Conservation (phyloP, 202 grass and related monocot species). For the Carex sylvatica region DNA sequence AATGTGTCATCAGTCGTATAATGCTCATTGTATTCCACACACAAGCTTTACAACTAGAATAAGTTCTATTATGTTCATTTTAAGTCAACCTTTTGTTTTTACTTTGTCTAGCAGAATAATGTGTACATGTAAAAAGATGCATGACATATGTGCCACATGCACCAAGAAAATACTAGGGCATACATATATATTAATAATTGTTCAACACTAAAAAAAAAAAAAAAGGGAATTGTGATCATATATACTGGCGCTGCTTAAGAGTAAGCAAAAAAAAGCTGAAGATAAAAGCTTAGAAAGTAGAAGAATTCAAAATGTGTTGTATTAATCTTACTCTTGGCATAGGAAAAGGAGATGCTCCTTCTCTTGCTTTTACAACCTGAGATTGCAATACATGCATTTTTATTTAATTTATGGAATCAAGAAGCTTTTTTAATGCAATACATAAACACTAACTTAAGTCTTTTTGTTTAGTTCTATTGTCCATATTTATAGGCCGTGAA, state of each 20-base stretch:
- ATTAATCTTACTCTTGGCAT: conserved; percentile 21
- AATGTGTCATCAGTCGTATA: not conserved
- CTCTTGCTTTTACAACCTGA: not conserved
- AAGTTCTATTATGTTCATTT: not conserved
- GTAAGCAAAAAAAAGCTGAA: not conserved
- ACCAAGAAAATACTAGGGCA: not conserved
- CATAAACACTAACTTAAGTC: not conserved
- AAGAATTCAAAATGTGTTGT: not conserved
- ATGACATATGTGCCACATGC: not conserved
- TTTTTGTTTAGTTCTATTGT: not conserved
- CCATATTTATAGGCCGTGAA: conserved; percentile 8
- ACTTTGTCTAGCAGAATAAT: not conserved
- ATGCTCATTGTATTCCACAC: not conserved
- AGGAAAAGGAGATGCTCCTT: not conserved
- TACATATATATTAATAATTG: not conserved
- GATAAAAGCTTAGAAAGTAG: not conserved
- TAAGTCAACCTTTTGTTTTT: not conserved
- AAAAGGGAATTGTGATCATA: not conserved
- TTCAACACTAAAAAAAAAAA: not conserved
- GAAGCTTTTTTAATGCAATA: not conserved
- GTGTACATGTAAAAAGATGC: not conserved
- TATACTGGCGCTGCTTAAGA: not conserved
- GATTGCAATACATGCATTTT: conserved; percentile 2
- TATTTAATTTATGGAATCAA: not conserved
- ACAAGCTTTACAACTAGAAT: not conserved